Evolutionary conservation across 441 rosid species (phyloP).

Genomic region (Erysimum cheiri): DNA sequence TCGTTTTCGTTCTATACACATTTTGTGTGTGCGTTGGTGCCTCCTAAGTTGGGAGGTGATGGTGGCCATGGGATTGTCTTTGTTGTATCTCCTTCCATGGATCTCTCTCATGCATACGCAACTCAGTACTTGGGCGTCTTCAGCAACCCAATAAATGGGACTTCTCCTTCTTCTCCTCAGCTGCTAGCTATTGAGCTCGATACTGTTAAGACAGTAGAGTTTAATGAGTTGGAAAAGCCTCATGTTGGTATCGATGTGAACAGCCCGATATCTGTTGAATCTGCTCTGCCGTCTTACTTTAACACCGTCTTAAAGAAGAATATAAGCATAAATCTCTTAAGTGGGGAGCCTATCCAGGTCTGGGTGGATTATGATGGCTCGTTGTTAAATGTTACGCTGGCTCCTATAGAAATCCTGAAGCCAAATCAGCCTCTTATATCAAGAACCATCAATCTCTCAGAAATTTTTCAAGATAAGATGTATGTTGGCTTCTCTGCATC

Average conservation of each 20-base stretch:
- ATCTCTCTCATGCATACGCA: slow-evolving; percentile 2
- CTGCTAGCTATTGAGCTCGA: slow-evolving; percentile 42
- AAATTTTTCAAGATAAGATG: slow-evolving; percentile 18
- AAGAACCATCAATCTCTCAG: slow-evolving; percentile 19
- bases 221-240: background rate
- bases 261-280: slow-evolving; percentile 8
- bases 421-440: slow-evolving; percentile 34
- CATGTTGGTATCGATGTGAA: slow-evolving; percentile 41
- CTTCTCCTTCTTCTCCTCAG: slow-evolving; percentile 12
- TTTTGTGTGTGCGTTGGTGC: slow-evolving; percentile 38
- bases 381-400: background rate
- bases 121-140: slow-evolving; percentile 28
- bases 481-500: slow-evolving; percentile 36
- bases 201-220: background rate
- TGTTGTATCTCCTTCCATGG: slow-evolving; percentile 32
- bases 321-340: slow-evolving; percentile 8
- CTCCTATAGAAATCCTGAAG: slow-evolving; percentile 15
- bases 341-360: slow-evolving; percentile 32
- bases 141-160: background rate
- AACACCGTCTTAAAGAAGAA: background rate
- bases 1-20: slow-evolving; percentile 36
- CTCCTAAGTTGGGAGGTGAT: slow-evolving; percentile 16
- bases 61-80: slow-evolving; percentile 35
- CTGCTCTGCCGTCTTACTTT: slow-evolving; percentile 2
- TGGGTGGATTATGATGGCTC: slow-evolving; percentile 38